Evolutionary conservation across 2,329 filamentous ascomycete species (phyloP), one percentile per base, ranked within the genome.

Genomic region (Fusarium begoniae): DNA sequence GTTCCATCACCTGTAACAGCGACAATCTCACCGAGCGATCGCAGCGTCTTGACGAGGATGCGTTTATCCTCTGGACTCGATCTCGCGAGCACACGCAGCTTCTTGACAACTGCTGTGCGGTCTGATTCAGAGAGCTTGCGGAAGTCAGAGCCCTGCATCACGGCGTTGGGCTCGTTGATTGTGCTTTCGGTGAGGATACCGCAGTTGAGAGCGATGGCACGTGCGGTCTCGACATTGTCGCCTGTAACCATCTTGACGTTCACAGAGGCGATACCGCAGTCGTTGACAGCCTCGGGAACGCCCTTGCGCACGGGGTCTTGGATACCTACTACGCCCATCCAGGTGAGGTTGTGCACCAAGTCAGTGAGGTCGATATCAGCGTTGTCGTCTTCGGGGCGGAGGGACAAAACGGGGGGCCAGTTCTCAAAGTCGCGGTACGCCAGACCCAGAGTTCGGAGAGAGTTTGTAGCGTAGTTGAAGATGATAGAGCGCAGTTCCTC

Each of bases 21-120:
- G 35, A 92, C 90, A 9, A 89, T 91, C 79, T 91, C 89, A 28
- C 90, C 91, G 68, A 92, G 87, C 55, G 89, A 87, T 76, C 91
- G 90, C 3, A 93, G 84, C 45, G 88, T 85, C 75, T 88, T 89
- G 38, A 93, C 91, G 40, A 93, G 85, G 43, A 89, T 87, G 20
- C 90, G 84, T 81, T 93, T 93, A 74, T 93, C 91, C 71, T 93
- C 90, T 1, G 91, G 91, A 48, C 90, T 92, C 1, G 91, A 92
- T 56, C 91, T 87, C 35, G 91, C 91, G 50, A 93, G 85, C 24
- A 93, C 90, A 74, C 91, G 91, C 4, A 93, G 85, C 51, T 90
- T 88, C 11, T 89, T 90, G 45, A 92, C 89, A 28, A 90, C 82
- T 4, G 84, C 83, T 58, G 88, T 80, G 79, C 82, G 77, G 22